Evolutionary conservation across 495 filamentous ascomycete genomes (phyloP), one percentile per base, ranked within the genome.

Genomic region (Talaromyces trachyspermus): DNA sequence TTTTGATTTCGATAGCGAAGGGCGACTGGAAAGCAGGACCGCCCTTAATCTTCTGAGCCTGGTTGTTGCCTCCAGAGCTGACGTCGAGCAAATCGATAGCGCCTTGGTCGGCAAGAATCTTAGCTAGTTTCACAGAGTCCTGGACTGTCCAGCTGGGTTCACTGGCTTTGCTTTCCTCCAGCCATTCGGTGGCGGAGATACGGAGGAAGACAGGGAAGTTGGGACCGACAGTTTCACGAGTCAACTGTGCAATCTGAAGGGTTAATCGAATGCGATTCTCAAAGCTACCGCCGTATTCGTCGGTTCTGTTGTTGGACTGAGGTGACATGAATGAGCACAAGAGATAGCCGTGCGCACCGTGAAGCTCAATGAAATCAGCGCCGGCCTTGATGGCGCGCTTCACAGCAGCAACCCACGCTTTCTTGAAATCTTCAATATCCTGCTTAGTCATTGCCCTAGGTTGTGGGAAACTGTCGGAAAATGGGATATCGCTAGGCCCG

Each of bases 61-160:
- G 55, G 57, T 75, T 74, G 49, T 79, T 77, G 19, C 81, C 84
- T 11, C 72, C 80, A 0, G 75, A 74, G 41, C 72, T 78, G 47
- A 86, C 74, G 60, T 88, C 84, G 11, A 86, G 65, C 11, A 87
- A 54, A 59, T 87, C 84, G 30, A 88, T 69, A 8, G 35, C 46
- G n/a, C 80, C 83, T 3, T 70, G 64, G 2, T 69, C 76, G 2
- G 79, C 69, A 0, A 86, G 68, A 19, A 80, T 59, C 54, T 74
- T 70, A 18, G 83, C 79, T 0, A 88, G 68, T 48, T 58, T 53
- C 43, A 79, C 71, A 32, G 71, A 80, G 40, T 83, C 59, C 30
- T 76, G 70, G 19, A 84, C 55, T 17, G 70, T 71, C 84, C 83
- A 86, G 42, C 74, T 71, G 6, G 71, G 72, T 36, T 49, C 35